Conservation (phyloP, 768 basidiomycete species). For the Tephrocybe sp. region DNA sequence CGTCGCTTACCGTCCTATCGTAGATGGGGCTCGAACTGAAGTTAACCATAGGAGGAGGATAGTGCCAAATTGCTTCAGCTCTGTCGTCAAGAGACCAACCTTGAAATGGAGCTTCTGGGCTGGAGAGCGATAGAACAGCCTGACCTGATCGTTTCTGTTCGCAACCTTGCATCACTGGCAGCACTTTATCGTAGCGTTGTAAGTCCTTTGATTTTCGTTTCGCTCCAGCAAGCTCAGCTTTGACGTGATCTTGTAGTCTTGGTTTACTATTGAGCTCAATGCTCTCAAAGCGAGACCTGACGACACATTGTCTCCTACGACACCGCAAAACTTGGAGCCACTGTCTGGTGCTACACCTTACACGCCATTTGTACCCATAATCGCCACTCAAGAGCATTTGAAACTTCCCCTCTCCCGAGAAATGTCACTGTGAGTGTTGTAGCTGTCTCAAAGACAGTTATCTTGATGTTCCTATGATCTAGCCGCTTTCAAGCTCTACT, state of each 20-base stretch:
- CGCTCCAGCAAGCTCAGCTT: background rate
- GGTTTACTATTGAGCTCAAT: slow-evolving; percentile 79
- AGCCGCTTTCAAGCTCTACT: slow-evolving; percentile 92
- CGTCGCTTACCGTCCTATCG: slow-evolving; percentile 16
- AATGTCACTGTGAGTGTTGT: slow-evolving; percentile 75
- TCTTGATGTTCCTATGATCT: slow-evolving; percentile 1
- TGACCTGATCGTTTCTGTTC: slow-evolving; percentile 69
- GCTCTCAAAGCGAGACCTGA: slow-evolving; percentile 64
- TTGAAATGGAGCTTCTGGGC: slow-evolving; percentile 70
- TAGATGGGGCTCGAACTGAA: background rate
- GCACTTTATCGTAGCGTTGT: slow-evolving; percentile 87
- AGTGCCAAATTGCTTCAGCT: slow-evolving; percentile 49
- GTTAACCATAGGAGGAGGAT: slow-evolving; percentile 35
- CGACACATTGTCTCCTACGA: slow-evolving; percentile 51
- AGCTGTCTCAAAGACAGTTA: background rate
- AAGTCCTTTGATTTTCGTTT: slow-evolving; percentile 26
- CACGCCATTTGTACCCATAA: slow-evolving; percentile 45
- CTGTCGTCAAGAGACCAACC: slow-evolving; percentile 73
- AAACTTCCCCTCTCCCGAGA: slow-evolving; percentile 80
- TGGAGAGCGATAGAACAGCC: slow-evolving; percentile 52
- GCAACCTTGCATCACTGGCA: slow-evolving; percentile 74
- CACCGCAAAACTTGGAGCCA: slow-evolving; percentile 50
- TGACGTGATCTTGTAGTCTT: slow-evolving; percentile 50
- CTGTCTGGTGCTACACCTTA: slow-evolving; percentile 46
- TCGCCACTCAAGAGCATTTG: slow-evolving; percentile 48